phyloP scores from a whole-genome alignment of 495 filamentous ascomycete genomes.

The Astrothelium subdiscretum region DNA sequence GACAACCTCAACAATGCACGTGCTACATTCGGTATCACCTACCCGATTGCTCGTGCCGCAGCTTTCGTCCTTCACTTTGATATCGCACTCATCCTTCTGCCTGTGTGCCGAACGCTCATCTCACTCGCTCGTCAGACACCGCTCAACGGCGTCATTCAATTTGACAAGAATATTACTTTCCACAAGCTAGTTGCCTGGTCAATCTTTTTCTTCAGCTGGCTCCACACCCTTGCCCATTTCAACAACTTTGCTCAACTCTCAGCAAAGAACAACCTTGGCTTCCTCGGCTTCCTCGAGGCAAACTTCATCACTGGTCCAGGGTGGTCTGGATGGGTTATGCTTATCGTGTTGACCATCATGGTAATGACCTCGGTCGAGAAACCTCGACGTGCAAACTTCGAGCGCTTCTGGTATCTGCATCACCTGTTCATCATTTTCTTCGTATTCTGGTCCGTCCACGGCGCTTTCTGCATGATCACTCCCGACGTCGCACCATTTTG shows the following conservation, averaged over 20 bases:
- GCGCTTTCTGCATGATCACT: constrained; percentile 72
- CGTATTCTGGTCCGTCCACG: constrained; percentile 71
- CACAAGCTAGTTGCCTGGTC: constrained; percentile 72
- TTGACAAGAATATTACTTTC: constrained; percentile 73
- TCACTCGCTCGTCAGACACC: constrained; percentile 63
- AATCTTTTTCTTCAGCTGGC: constrained; percentile 69
- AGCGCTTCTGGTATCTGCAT: constrained; percentile 72
- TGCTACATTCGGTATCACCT: constrained; percentile 55
- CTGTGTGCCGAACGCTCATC: constrained; percentile 68
- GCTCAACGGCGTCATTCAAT: constrained; percentile 65
- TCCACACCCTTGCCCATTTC: constrained; percentile 72
- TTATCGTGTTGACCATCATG: constrained; percentile 56
- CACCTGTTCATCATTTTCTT: constrained; percentile 72
- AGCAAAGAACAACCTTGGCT: constrained; percentile 55
- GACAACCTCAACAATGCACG: constrained; percentile 52
- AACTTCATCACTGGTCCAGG: constrained; percentile 65
- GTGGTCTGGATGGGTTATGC: constrained; percentile 72
- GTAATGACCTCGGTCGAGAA: constrained; percentile 58
- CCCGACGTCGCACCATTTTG: constrained; percentile 62
- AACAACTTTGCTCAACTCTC: constrained; percentile 68
- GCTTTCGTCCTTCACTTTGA: constrained; percentile 4
- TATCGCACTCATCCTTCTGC: constrained; percentile 17
- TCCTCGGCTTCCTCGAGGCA: constrained; percentile 56
- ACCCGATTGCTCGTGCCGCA: constrained; percentile 15
- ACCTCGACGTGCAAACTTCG: constrained; percentile 57